Evolutionary conservation across 208 protist genomes (phyloP).

Genomic region (Lotmaria passim): DNA sequence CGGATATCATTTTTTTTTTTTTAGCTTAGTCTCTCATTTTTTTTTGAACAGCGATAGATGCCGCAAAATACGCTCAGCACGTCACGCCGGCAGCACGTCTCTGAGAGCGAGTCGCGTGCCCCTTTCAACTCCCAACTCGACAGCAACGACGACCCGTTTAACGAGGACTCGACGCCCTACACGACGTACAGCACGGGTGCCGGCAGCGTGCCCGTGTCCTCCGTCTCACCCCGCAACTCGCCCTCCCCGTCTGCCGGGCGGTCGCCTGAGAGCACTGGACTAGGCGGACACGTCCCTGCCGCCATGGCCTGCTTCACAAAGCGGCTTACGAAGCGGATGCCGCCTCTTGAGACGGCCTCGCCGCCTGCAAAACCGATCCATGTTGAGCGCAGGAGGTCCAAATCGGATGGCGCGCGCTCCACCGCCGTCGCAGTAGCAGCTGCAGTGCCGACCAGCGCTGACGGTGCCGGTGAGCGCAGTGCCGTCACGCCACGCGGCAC

Average conservation of each 20-base stretch:
- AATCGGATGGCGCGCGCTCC: slow-evolving; percentile 1
- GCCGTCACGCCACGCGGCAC: slow-evolving; percentile 7
- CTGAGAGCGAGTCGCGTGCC: slow-evolving; percentile 14
- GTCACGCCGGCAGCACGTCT: slow-evolving; percentile 9
- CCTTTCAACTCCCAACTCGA: slow-evolving; percentile 12
- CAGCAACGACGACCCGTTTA: slow-evolving; percentile 7
- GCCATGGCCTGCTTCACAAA: slow-evolving; percentile 11
- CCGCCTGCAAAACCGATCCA: not conserved
- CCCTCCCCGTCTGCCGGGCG: not conserved
- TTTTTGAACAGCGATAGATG: slow-evolving; percentile 6
- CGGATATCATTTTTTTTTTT: slow-evolving; percentile 1
- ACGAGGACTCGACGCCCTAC: slow-evolving; percentile 18
- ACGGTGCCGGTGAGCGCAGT: not conserved
- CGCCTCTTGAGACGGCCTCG: not conserved
- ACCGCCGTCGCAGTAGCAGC: not conserved
- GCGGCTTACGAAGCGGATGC: not conserved
- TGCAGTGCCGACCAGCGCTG: not conserved
- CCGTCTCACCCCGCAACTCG: not conserved
- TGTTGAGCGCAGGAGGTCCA: slow-evolving; percentile 2
- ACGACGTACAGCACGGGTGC: slow-evolving; percentile 20
- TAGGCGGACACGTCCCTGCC: slow-evolving; percentile 2
- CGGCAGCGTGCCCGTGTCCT: slow-evolving; percentile 14
- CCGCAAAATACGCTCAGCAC: slow-evolving; percentile 5
- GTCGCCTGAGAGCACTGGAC: slow-evolving; percentile 3
- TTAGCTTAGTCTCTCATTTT: not conserved